phyloP scores from a whole-genome alignment of 345 rosid genomes.

The Eucalyptus leucophloia region DNA sequence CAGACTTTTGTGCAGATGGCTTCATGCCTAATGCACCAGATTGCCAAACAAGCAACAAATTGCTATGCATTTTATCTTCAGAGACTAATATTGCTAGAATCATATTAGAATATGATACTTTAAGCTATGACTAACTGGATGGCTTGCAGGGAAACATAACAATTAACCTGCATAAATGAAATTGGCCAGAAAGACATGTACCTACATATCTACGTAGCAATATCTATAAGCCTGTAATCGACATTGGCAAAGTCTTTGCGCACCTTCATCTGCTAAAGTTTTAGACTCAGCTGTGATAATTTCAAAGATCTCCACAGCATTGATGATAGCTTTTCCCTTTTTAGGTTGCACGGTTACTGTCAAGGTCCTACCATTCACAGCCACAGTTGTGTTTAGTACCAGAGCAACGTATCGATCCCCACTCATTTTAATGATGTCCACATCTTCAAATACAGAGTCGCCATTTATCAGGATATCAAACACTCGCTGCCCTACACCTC shows the following conservation, averaged over 20 bases:
- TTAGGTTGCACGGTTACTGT: slow-evolving; percentile 60
- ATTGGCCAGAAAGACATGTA: neutral
- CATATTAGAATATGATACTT: neutral
- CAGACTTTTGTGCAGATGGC: neutral
- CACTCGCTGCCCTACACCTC: slow-evolving; percentile 55
- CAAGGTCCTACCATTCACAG: slow-evolving; percentile 78
- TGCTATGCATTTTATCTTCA: neutral
- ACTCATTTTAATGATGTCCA: slow-evolving; percentile 58
- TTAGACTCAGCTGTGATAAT: slow-evolving; percentile 55
- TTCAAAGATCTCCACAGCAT: slow-evolving; percentile 91
- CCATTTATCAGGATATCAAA: slow-evolving; percentile 87
- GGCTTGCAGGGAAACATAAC: neutral
- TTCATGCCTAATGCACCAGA: neutral
- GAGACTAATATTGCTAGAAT: neutral
- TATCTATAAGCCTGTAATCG: neutral
- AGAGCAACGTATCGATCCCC: slow-evolving; percentile 63
- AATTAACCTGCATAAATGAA: neutral
- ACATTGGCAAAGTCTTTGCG: neutral
- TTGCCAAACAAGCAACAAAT: neutral
- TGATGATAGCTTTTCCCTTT: slow-evolving; percentile 61
- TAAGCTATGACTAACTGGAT: neutral
- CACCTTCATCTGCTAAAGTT: slow-evolving; percentile 80
- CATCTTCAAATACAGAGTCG: slow-evolving; percentile 23
- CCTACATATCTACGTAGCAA: neutral
- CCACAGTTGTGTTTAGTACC: slow-evolving; percentile 68